These are phyloP conservation scores for Beauveria pseudobassiana DNA, from an alignment of 2,329 filamentous ascomycete species.

Conservation along the genomic window DNA sequence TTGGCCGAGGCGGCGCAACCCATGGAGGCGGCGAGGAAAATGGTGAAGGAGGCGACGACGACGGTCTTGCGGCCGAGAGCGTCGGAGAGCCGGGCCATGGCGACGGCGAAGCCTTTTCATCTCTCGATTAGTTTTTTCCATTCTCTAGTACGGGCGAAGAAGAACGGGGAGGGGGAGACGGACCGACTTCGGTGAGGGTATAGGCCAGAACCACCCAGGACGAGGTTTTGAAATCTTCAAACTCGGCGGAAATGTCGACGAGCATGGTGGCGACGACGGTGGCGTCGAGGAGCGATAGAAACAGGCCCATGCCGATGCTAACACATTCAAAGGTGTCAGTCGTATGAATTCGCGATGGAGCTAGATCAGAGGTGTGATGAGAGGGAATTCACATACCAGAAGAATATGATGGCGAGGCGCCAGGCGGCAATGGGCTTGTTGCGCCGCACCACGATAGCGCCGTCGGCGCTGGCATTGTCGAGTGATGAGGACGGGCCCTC, in stretches of 20 bases:
- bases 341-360: no score
- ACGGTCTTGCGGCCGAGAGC: conserved; percentile 14
- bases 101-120: conserved; percentile 15
- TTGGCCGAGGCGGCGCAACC: conserved; percentile 14
- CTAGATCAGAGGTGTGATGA: background rate
- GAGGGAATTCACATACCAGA: conserved; percentile 6
- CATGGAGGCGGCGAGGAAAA: conserved; percentile 17
- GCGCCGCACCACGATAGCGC: conserved; percentile 11
- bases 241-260: conserved; percentile 10
- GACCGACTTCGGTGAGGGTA: conserved; percentile 12
- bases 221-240: conserved; percentile 9
- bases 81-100: conserved; percentile 15
- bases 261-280: conserved; percentile 13
- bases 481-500: background rate
- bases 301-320: conserved; percentile 11
- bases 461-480: background rate
- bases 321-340: no score
- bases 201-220: conserved; percentile 12
- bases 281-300: conserved; percentile 12
- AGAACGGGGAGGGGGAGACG: background rate
- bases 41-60: conserved; percentile 10
- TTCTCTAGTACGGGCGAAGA: background rate
- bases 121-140: background rate
- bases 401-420: conserved; percentile 14
- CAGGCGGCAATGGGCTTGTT: conserved; percentile 16